phyloP scores from a whole-genome alignment of 2,329 filamentous ascomycete species.

The Tolypocladium tropicale region DNA sequence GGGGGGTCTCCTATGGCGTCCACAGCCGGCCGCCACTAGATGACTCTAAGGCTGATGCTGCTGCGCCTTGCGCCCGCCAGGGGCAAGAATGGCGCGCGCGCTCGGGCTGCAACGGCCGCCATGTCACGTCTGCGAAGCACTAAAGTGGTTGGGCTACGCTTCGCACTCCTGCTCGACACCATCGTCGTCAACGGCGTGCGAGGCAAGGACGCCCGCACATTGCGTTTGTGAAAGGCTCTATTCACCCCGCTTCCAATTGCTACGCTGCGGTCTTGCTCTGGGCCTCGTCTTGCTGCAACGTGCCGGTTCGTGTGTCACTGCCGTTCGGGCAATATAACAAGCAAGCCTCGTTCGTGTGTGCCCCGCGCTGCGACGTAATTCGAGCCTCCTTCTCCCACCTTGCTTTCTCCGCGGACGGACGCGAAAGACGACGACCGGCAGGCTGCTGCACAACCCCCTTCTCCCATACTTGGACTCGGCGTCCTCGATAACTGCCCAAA shows the following conservation, averaged over 20 bases:
- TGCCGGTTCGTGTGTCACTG: background rate
- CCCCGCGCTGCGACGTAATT: background rate
- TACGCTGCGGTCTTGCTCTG: background rate
- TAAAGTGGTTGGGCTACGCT: too few relatives aligned
- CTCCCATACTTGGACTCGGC: background rate
- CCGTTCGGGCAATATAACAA: background rate
- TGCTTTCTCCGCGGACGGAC: background rate
- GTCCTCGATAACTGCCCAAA: conserved; percentile 7
- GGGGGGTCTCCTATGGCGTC: background rate
- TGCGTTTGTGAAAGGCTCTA: background rate
- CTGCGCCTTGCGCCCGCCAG: background rate
- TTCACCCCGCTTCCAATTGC: background rate
- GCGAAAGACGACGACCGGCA: background rate
- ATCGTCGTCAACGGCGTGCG: background rate
- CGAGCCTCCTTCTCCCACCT: background rate
- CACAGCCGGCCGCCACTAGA: background rate
- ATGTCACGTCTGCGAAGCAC: background rate
- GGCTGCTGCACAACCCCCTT: background rate
- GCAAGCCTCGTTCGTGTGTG: too few relatives aligned
- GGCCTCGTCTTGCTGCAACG: background rate
- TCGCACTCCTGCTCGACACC: too few relatives aligned
- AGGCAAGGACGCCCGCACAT: background rate
- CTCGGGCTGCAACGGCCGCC: background rate
- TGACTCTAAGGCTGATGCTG: too few relatives aligned
- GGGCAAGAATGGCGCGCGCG: background rate